Percentiles rank a stretch among this genome's conserved stretches.
Conservation (phyloP, 2,329 filamentous ascomycete genomes). For the Fusarium kyushuense region DNA sequence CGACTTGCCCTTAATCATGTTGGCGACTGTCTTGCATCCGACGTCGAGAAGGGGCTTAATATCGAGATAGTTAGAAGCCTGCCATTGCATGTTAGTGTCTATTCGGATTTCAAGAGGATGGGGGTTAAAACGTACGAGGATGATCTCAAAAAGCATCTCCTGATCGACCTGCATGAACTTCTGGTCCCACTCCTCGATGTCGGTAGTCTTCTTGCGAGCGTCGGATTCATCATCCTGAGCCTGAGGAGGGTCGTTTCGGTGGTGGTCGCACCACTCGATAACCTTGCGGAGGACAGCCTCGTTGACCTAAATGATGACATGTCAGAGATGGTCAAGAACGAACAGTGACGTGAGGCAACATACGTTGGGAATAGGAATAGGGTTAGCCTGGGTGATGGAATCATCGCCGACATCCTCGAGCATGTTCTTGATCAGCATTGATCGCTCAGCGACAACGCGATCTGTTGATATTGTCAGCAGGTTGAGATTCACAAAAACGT, state of each 20-base stretch:
- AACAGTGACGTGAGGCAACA: constrained; percentile 44
- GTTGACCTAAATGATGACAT: constrained; percentile 73
- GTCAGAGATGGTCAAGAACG: constrained; percentile 31
- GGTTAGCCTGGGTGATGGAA: constrained; percentile 65
- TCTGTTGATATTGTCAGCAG: constrained; percentile 62
- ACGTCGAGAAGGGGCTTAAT: constrained; percentile 98
- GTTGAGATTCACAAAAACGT: constrained; percentile 10
- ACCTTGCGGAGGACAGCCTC: constrained; percentile 95
- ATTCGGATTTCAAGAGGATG: not conserved
- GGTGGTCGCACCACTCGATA: constrained; percentile 97
- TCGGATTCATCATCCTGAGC: constrained; percentile 90
- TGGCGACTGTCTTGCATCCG: constrained; percentile 98
- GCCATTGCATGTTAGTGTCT: constrained; percentile 37
- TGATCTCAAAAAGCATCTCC: constrained; percentile 99
- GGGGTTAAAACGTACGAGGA: constrained; percentile 73
- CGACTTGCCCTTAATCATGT: constrained; percentile 99
- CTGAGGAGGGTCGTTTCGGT: constrained; percentile 87
- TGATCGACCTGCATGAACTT: constrained; percentile 99
- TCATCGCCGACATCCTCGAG: constrained; percentile 88
- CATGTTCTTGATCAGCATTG: constrained; percentile 97
- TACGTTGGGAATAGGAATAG: constrained; percentile 90
- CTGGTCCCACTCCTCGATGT: constrained; percentile 99
- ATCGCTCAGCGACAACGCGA: constrained; percentile 87
- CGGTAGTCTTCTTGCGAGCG: constrained; percentile 96
- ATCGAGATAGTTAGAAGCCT: constrained; percentile 98